A percentile compares a stretch with the other conserved stretches of the same genome.
These are phyloP conservation scores for Astragalus membranaceus DNA, from an alignment of 306 rosid species.

Conservation along the genomic window DNA sequence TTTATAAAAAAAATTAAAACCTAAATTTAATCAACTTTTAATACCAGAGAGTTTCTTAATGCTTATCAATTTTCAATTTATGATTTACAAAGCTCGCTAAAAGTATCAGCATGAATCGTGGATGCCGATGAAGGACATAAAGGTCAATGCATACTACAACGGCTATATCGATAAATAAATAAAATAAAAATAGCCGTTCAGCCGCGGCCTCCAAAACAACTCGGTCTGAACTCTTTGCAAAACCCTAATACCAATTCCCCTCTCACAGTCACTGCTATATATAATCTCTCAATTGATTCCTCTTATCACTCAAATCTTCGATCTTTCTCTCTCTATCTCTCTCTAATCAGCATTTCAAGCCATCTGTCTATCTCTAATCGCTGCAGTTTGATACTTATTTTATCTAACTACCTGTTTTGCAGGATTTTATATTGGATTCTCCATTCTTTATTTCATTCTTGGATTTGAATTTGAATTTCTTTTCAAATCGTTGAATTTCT, in stretches of 20 bases:
- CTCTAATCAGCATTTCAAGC: background rate
- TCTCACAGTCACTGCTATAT: background rate
- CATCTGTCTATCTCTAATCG: background rate
- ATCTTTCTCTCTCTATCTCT: background rate
- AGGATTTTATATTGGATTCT: background rate
- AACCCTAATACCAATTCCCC: constrained; percentile 6
- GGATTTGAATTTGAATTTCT: too few relatives aligned
- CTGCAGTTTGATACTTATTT: background rate
- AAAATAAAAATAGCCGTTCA: constrained; percentile 18
- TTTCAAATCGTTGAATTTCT: background rate
- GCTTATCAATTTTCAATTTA: too few relatives aligned
- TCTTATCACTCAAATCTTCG: background rate
- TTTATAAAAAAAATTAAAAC: too few relatives aligned
- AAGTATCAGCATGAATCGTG: background rate
- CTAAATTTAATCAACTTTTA: too few relatives aligned
- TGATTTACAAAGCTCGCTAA: too few relatives aligned
- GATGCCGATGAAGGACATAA: background rate
- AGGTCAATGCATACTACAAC: background rate
- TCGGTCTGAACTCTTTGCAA: background rate
- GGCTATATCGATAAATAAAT: background rate
- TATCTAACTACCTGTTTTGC: constrained; percentile 10
- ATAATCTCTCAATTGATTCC: background rate
- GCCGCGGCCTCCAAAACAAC: background rate
- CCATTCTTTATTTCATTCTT: background rate
- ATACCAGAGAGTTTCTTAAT: too few relatives aligned